These are phyloP conservation scores for Globisporangium cederbergense DNA, from an alignment of 352 stramenopile genomes.

Conservation along the genomic window DNA sequence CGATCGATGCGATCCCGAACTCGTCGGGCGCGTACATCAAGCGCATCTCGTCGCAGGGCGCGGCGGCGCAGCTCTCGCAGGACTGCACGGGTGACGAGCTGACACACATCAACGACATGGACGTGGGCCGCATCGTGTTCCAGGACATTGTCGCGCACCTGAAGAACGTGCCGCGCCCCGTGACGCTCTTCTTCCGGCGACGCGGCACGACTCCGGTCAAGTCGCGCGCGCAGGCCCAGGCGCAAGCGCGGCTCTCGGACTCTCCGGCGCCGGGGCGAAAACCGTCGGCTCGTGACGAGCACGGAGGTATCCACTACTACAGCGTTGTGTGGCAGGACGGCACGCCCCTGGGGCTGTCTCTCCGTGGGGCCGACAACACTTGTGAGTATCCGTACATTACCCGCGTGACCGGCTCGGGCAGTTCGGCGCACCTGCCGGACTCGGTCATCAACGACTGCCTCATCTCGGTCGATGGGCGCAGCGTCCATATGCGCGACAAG, in stretches of 20 bases:
- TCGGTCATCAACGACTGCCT: slow-evolving; percentile 74
- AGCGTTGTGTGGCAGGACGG: slow-evolving; percentile 82
- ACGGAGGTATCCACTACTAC: slow-evolving; percentile 60
- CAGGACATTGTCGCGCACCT: slow-evolving; percentile 76
- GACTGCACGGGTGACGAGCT: slow-evolving; percentile 80
- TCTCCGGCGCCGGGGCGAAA: slow-evolving; percentile 34
- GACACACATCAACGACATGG: slow-evolving; percentile 85
- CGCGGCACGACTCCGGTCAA: slow-evolving; percentile 21
- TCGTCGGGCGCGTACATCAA: slow-evolving; percentile 76
- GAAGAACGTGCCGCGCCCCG: slow-evolving; percentile 71
- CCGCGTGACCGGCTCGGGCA: slow-evolving; percentile 78
- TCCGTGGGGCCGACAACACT: slow-evolving; percentile 62
- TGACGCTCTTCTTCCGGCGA: slow-evolving; percentile 76
- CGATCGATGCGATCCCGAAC: slow-evolving; percentile 70
- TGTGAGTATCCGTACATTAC: slow-evolving; percentile 88
- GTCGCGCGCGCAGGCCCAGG: slow-evolving; percentile 14
- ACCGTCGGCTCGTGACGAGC: slow-evolving; percentile 23
- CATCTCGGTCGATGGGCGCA: slow-evolving; percentile 78
- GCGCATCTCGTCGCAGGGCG: slow-evolving; percentile 68
- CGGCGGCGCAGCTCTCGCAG: slow-evolving; percentile 67
- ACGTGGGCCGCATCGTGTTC: slow-evolving; percentile 70
- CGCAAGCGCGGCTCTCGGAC: slow-evolving; percentile 34
- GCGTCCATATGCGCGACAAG: slow-evolving; percentile 76
- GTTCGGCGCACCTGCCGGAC: slow-evolving; percentile 71
- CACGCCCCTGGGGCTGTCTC: slow-evolving; percentile 67